Percentiles rank a stretch among this genome's conserved stretches.
Conservation (phyloP, 441 rosid species). For the Cnidoscolus chayamansa region DNA sequence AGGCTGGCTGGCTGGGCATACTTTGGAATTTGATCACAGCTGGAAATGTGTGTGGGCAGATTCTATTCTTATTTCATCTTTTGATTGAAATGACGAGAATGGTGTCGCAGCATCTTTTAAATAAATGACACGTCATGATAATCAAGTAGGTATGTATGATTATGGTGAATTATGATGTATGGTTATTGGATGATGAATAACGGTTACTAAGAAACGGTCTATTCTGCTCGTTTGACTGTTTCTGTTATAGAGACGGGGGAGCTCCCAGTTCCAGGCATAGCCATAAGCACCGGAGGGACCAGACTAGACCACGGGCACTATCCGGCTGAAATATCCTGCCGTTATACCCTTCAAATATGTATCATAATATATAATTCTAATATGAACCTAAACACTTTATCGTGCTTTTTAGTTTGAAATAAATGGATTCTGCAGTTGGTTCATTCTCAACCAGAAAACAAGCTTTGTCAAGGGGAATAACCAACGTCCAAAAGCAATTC, state of each 20-base stretch:
- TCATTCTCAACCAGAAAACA: too few relatives aligned
- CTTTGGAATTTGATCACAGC: constrained; percentile 10
- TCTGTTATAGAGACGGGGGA: neutral
- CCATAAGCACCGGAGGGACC: too few relatives aligned
- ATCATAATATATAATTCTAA: too few relatives aligned
- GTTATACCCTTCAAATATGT: too few relatives aligned
- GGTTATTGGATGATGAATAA: constrained; percentile 1
- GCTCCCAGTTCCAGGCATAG: neutral
- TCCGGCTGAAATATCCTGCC: too few relatives aligned
- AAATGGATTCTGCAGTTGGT: too few relatives aligned
- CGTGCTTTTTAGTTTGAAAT: too few relatives aligned
- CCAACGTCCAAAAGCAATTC: too few relatives aligned
- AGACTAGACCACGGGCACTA: too few relatives aligned
- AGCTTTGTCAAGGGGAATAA: too few relatives aligned
- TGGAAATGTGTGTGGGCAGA: constrained; percentile 15
- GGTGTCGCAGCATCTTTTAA: neutral
- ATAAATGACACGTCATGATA: constrained; percentile 2
- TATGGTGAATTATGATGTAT: neutral
- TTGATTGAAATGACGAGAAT: neutral
- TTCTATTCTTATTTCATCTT: neutral
- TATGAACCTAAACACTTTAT: too few relatives aligned
- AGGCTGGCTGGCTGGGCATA: neutral
- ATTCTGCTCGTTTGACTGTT: neutral
- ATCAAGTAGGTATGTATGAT: neutral
- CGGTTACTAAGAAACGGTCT: neutral